A percentile compares a stretch with the other conserved stretches of the same genome.
Evolutionary conservation across 192 early-diverging fungal species (phyloP).

Genomic region (Backusella morwellensis): DNA sequence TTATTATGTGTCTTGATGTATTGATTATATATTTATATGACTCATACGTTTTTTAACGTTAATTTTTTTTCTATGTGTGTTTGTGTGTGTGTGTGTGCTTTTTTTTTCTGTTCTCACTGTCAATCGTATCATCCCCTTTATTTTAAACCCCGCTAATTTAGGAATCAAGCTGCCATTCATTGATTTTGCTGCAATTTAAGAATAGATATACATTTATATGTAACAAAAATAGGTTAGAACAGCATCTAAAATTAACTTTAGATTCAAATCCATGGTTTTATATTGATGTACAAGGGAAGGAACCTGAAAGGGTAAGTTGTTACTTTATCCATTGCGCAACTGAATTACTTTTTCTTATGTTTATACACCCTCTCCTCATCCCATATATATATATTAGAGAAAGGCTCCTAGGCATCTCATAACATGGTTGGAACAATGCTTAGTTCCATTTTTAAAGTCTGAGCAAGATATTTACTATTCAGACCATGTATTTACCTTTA

Average conservation of each 20-base stretch:
- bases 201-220: slow-evolving; percentile 29
- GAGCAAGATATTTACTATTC: neutral
- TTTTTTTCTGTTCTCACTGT: neutral
- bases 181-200: slow-evolving; percentile 22
- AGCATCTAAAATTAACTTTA: slow-evolving; percentile 15
- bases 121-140: neutral
- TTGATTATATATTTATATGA: neutral
- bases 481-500: slow-evolving; percentile 18
- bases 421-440: slow-evolving; percentile 1
- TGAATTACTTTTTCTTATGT: neutral
- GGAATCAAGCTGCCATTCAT: slow-evolving; percentile 1
- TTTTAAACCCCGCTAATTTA: neutral
- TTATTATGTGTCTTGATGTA: neutral
- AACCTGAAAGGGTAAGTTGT: slow-evolving; percentile 17
- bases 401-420: neutral
- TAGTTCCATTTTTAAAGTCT: slow-evolving; percentile 11
- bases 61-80: neutral
- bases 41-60: neutral
- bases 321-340: neutral
- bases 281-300: slow-evolving; percentile 21
- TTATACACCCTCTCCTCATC: too few relatives aligned
- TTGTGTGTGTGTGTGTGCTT: neutral
- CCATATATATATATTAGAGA: neutral
- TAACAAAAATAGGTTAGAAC: slow-evolving; percentile 10
- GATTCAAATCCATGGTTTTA: neutral